A percentile compares a stretch with the other conserved stretches of the same genome.
phyloP scores from a whole-genome alignment of 2,329 filamentous ascomycete species.

The Fusarium coffeatum region DNA sequence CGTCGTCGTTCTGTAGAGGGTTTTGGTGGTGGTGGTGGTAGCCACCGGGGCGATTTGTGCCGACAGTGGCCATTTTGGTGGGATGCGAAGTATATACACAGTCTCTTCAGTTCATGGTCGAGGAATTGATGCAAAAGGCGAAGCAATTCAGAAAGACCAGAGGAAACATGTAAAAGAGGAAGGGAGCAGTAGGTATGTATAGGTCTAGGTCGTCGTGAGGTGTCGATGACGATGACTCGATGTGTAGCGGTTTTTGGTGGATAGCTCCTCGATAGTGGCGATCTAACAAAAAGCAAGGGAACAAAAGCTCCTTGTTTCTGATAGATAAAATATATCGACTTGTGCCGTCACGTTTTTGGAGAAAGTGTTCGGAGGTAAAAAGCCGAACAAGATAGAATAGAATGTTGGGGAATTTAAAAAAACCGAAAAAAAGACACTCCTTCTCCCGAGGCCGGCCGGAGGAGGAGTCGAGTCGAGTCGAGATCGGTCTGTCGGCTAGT shows the following conservation, averaged over 20 bases:
- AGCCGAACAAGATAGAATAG: conserved; percentile 4
- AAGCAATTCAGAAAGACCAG: background rate
- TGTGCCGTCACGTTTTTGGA: conserved; percentile 7
- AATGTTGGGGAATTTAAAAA: conserved; percentile 11
- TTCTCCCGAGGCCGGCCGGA: conserved; percentile 40
- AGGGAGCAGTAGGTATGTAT: background rate
- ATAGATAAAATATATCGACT: background rate
- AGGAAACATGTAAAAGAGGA: background rate
- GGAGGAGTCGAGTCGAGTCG: conserved; percentile 11
- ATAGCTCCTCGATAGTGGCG: conserved; percentile 33
- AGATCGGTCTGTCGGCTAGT: conserved; percentile 43
- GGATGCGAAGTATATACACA: conserved; percentile 7
- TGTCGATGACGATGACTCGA: conserved; percentile 46
- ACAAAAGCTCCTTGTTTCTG: conserved; percentile 9
- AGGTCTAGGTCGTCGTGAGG: conserved; percentile 6
- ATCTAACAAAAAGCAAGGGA: conserved; percentile 6
- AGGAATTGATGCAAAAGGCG: conserved; percentile 6
- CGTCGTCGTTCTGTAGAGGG: conserved; percentile 45
- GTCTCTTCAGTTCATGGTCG: conserved; percentile 32
- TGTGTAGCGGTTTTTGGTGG: conserved; percentile 25
- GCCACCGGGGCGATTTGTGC: conserved; percentile 41
- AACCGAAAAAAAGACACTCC: conserved; percentile 13
- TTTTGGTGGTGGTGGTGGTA: conserved; percentile 36
- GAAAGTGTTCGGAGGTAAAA: conserved; percentile 8
- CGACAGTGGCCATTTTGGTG: conserved; percentile 41